A percentile compares a stretch with the other conserved stretches of the same genome.
These are phyloP conservation scores for Cladosporium sp. DNA, from an alignment of 2,329 filamentous ascomycete species.

Conservation along the genomic window DNA sequence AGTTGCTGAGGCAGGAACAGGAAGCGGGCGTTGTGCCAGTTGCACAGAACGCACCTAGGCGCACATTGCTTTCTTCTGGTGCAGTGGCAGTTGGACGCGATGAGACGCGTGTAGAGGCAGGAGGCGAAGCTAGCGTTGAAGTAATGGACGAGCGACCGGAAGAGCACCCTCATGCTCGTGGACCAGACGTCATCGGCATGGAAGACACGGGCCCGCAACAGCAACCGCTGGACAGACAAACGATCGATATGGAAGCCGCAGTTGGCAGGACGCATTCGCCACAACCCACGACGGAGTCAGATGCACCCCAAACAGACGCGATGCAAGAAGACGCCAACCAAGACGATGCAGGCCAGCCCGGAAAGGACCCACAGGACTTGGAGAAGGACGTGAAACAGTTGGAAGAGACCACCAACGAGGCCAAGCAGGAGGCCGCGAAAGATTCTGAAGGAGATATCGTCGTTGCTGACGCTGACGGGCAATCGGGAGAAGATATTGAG, in stretches of 20 bases:
- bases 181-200: slow-evolving; percentile 78
- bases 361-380: slow-evolving; percentile 18
- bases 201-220: slow-evolving; percentile 78
- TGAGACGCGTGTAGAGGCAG: slow-evolving; percentile 25
- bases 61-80: slow-evolving; percentile 19
- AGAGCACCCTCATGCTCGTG: slow-evolving; percentile 69
- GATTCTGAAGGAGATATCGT: slow-evolving; percentile 28
- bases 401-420: not conserved
- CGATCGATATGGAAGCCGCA: slow-evolving; percentile 38
- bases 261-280: slow-evolving; percentile 31
- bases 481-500: not conserved
- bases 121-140: slow-evolving; percentile 21
- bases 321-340: slow-evolving; percentile 14
- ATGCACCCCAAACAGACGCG: slow-evolving; percentile 13
- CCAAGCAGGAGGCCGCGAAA: slow-evolving; percentile 15
- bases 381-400: slow-evolving; percentile 17
- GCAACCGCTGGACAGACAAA: slow-evolving; percentile 26
- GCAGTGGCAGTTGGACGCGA: slow-evolving; percentile 19
- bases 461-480: slow-evolving; percentile 21
- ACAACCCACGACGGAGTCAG: slow-evolving; percentile 14
- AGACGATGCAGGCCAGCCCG: slow-evolving; percentile 17
- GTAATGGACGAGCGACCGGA: slow-evolving; percentile 44
- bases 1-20: slow-evolving; percentile 81
- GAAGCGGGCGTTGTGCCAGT: slow-evolving; percentile 72
- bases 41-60: slow-evolving; percentile 44